Base-by-base conservation (phyloP, 2,329 filamentous ascomycete genomes). In the Tolypocladium capitatum region DNA sequence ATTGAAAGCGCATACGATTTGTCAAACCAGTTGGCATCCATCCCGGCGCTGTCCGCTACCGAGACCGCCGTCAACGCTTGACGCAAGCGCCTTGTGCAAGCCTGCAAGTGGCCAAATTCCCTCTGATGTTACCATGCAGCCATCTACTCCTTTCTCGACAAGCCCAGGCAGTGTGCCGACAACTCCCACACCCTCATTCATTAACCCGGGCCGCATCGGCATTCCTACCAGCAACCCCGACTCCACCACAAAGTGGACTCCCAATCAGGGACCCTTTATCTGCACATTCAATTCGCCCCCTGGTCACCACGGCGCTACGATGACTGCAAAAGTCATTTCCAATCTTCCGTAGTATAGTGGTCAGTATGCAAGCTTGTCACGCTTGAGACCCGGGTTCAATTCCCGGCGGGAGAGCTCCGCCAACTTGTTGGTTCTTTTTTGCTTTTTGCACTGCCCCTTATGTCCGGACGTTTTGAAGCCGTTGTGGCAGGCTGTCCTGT, bases 341-440 rank as follows among this genome's bases (percentile, higher is more conserved):
- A 10, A 44, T 48, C 46, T 48, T 48, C 46, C 46, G 46, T 48
- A 48, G 46, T 48, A 48, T 48, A 48, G 46, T 48, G 46, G 46
- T 48, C 46, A 48, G 46, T 48, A 48, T 48, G 46, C 46, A 48
- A 48, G 46, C 46, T 48, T 48, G 46, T 48, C 46, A 48, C 46
- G 46, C 46, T 48, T 48, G 46, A 48, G 46, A 48, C 46, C 46
- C 46, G 46, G 46, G 46, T 48, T 48, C 46, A 48, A 48, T 48
- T 48, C 46, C 46, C 46, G 44, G 48, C 48, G 48, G 45, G 48
- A 46, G 48, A 49, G 48, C 10, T 42, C 47, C 46, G 47, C 47
- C 47, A 43, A 35, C n/a, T 18, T 32, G 44, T 20, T 21, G 21
- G 14, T 9, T 33, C 42, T 43, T 49, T 46, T 28, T 40, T 20